phyloP scores from a whole-genome alignment of 495 filamentous ascomycete species.

The Aspergillus affinis region DNA sequence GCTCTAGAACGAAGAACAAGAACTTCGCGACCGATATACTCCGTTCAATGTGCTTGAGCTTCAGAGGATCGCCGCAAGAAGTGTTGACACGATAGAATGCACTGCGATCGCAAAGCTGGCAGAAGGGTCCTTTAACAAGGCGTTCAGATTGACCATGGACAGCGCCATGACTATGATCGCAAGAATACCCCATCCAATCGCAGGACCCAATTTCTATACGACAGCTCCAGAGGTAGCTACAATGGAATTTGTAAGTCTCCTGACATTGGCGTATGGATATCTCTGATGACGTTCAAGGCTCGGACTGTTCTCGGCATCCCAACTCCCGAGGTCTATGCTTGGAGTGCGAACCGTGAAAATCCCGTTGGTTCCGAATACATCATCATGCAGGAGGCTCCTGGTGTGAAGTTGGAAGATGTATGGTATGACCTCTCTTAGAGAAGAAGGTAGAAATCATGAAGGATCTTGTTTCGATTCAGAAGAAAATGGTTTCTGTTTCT shows the following conservation, averaged over 20 bases:
- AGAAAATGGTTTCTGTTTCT: slow-evolving; percentile 25
- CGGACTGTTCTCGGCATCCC: slow-evolving; percentile 27
- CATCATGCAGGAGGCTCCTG: slow-evolving; percentile 39
- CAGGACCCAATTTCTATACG: slow-evolving; percentile 27
- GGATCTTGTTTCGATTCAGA: slow-evolving; percentile 26
- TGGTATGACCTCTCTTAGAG: slow-evolving; percentile 29
- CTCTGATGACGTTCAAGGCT: slow-evolving; percentile 15
- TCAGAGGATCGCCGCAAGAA: slow-evolving; percentile 19
- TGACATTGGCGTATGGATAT: slow-evolving; percentile 11
- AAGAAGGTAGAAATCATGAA: slow-evolving; percentile 30
- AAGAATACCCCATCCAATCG: slow-evolving; percentile 33
- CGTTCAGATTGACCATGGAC: slow-evolving; percentile 36
- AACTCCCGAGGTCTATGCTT: slow-evolving; percentile 38
- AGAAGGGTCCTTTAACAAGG: slow-evolving; percentile 42
- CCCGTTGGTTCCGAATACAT: slow-evolving; percentile 41
- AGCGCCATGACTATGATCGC: slow-evolving; percentile 35
- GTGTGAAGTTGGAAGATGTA: slow-evolving; percentile 22
- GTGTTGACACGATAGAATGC: slow-evolving; percentile 17
- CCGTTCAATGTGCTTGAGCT: slow-evolving; percentile 30
- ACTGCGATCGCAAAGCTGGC: slow-evolving; percentile 28
- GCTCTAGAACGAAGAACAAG: slow-evolving; percentile 29
- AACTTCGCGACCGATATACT: slow-evolving; percentile 23
- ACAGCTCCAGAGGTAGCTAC: slow-evolving; percentile 43
- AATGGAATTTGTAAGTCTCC: slow-evolving; percentile 36
- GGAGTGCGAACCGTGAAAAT: slow-evolving; percentile 31